Evolutionary conservation across 192 early-diverging fungal species (phyloP), one percentile per base, ranked within the genome.

Genomic region (Umbelopsis sp.): DNA sequence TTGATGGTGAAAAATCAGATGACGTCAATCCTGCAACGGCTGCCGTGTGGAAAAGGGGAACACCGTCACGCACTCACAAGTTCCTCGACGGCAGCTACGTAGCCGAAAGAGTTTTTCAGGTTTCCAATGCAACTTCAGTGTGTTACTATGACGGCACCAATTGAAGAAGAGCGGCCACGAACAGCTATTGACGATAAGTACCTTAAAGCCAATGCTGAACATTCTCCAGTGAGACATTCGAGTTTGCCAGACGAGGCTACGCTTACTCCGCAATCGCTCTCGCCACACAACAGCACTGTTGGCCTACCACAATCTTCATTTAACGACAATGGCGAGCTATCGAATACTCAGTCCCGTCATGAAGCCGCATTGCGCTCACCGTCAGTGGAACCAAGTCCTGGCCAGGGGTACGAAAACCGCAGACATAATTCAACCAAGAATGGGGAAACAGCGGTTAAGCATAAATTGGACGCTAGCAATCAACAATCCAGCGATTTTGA

Each of bases 91-190:
- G 38, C 5, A 41, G 38, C 8, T 41, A 11, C 38, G 38, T 6
- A 41, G 38, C 1, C 12, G 7, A 6, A 41, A 11, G 8, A 4
- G 38, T 41, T 32, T 62, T 62, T n/a, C 14, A 36, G 56, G 12
- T 62, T 11, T 29, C 16, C 26, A 62, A 62, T 62, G 56, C 56
- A 62, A 62, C 56, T 62, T 62, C 56, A 62, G 56, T 36, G 56
- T 31, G 31, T 62, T 20, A 62, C 29, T 26, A 36, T 62, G 56
- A 62, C 56, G 8, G 56, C 56, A 34, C 56, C 26, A 2, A 62
- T 62, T 12, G 56, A 62, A 34, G 56, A 36, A 62, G 26, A 62
- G 56, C 12, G 2, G 54, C 52, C 12, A 12, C 24, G 25, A n/a
- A 21, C 11, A 3, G 16, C 16, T 32, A 29, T 14, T 4, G 31